A percentile compares a stretch with the other conserved stretches of the same genome.
Conservation (phyloP, 371 early-diverging fungal genomes). For the Homolaphlyctis polyrhiza region DNA sequence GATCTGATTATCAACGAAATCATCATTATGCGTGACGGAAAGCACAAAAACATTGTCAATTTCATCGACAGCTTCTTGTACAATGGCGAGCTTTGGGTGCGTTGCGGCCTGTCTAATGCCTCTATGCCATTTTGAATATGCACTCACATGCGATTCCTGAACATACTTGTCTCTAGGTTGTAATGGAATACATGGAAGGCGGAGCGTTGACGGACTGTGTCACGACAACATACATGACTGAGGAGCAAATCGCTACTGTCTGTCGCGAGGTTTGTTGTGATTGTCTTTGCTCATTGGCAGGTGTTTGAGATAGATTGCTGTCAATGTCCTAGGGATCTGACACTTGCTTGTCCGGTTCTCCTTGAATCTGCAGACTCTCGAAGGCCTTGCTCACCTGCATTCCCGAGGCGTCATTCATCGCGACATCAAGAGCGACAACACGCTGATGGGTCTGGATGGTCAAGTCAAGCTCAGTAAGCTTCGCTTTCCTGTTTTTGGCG, state of each 20-base stretch:
- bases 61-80: constrained; percentile 89
- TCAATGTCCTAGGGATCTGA: constrained; percentile 6
- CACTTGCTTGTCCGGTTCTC: constrained; percentile 5
- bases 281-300: background rate
- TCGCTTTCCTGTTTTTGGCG: background rate
- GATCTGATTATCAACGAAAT: constrained; percentile 96
- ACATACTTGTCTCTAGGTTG: constrained; percentile 27
- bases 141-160: background rate
- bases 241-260: constrained; percentile 91
- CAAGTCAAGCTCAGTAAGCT: constrained; percentile 79
- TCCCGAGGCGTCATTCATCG: constrained; percentile 93
- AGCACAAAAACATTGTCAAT: constrained; percentile 94
- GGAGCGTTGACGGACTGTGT: constrained; percentile 91
- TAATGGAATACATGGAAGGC: constrained; percentile 98
- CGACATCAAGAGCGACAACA: constrained; percentile 97
- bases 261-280: constrained; percentile 71
- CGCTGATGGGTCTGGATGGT: constrained; percentile 79
- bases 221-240: constrained; percentile 87
- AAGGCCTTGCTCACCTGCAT: constrained; percentile 90
- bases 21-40: constrained; percentile 84
- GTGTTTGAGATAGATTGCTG: background rate
- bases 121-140: background rate
- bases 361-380: constrained; percentile 52
- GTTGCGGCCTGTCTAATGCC: background rate
- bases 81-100: constrained; percentile 79